A percentile compares a stretch with the other conserved stretches of the same genome.
Conservation (phyloP, 1,284 basidiomycete species). For the Trametes sp. region DNA sequence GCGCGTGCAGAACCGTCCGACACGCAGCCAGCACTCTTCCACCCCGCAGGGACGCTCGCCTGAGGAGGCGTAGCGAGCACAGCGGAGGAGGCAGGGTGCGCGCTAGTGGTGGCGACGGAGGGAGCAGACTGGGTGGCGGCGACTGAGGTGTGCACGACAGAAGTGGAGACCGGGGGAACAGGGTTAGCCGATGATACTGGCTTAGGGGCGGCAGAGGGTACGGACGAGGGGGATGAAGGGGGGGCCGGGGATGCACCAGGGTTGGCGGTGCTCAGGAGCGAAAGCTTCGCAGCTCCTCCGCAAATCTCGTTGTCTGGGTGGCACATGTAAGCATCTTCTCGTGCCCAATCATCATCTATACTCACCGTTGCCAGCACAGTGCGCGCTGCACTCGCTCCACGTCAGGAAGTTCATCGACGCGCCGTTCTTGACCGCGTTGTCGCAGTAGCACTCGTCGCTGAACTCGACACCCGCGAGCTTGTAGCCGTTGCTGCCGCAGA, state of each 20-base stretch:
- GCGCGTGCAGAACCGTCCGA: slow-evolving; percentile 29
- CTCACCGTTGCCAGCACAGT: slow-evolving; percentile 39
- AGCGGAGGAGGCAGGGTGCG: slow-evolving; percentile 9
- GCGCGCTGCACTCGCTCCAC: slow-evolving; percentile 36
- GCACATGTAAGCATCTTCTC: neutral
- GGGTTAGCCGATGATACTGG: slow-evolving; percentile 18
- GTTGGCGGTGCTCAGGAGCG: slow-evolving; percentile 33
- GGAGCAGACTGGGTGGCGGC: slow-evolving; percentile 6
- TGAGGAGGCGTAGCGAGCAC: slow-evolving; percentile 12
- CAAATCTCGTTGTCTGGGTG: slow-evolving; percentile 33
- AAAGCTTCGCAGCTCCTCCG: slow-evolving; percentile 38
- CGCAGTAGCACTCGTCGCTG: slow-evolving; percentile 42
- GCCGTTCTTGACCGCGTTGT: slow-evolving; percentile 39
- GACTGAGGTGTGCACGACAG: slow-evolving; percentile 16
- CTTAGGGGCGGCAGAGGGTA: slow-evolving; percentile 20
- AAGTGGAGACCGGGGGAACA: slow-evolving; percentile 10
- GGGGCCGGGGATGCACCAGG: slow-evolving; percentile 25
- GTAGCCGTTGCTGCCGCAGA: slow-evolving; percentile 39
- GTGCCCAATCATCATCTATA: neutral
- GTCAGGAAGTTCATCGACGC: slow-evolving; percentile 33
- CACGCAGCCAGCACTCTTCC: slow-evolving; percentile 29
- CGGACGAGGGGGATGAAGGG: slow-evolving; percentile 18
- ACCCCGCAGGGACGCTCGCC: slow-evolving; percentile 15
- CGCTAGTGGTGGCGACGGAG: slow-evolving; percentile 15
- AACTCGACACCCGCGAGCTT: slow-evolving; percentile 39